Percentiles rank a stretch among this genome's conserved stretches.
These are phyloP conservation scores for Gossypium davidsonii DNA, from an alignment of 441 rosid species.

Conservation along the genomic window DNA sequence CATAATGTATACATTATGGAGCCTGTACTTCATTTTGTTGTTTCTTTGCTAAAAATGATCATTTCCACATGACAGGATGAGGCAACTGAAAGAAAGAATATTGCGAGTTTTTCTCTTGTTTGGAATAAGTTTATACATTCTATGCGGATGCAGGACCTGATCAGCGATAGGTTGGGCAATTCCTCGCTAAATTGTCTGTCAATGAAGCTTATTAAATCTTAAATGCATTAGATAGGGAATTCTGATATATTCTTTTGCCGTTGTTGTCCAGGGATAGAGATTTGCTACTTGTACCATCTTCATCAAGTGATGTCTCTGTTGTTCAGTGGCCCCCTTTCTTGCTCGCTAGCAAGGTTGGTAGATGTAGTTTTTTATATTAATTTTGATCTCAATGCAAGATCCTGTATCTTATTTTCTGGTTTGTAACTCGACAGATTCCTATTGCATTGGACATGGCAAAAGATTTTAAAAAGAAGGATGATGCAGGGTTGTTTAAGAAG, in stretches of 20 bases:
- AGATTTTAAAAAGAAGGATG: constrained; percentile 78
- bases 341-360: constrained; percentile 89
- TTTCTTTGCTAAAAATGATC: constrained; percentile 16
- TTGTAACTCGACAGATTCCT: constrained; percentile 58
- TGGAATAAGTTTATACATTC: constrained; percentile 86
- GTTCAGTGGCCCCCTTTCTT: constrained; percentile 95
- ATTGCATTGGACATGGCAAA: constrained; percentile 98
- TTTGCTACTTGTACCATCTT: constrained; percentile 79
- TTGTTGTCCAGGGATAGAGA: constrained; percentile 62
- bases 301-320: constrained; percentile 58
- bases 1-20: neutral
- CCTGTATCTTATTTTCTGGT: constrained; percentile 16
- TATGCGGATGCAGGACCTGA: constrained; percentile 86
- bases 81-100: constrained; percentile 35
- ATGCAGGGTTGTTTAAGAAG: constrained; percentile 68
- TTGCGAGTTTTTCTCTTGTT: constrained; percentile 66
- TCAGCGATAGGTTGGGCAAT: constrained; percentile 63
- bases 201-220: constrained; percentile 4
- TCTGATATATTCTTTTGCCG: constrained; percentile 18
- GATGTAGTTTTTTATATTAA: constrained; percentile 14
- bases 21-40: neutral
- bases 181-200: constrained; percentile 7
- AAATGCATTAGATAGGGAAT: constrained; percentile 7
- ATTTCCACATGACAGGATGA: constrained; percentile 45
- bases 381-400: constrained; percentile 10